Percentiles rank a stretch among this genome's conserved stretches.
phyloP scores from a whole-genome alignment of 1,284 basidiomycete species.

The Ceratobasidium sp. region DNA sequence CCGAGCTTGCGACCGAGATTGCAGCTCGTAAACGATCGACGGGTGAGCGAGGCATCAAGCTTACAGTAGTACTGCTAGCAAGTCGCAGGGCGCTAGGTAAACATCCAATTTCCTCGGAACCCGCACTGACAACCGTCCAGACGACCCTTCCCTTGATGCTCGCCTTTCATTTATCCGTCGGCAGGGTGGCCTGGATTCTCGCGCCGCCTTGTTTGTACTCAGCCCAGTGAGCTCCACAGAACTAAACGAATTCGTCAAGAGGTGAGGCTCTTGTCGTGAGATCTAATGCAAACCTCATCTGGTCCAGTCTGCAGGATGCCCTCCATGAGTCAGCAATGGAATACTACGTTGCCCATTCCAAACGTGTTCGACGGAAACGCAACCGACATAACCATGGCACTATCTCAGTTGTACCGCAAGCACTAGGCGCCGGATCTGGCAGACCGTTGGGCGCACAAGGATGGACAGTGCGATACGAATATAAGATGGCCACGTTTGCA shows the following conservation, averaged over 20 bases:
- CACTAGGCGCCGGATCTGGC: conserved; percentile 51
- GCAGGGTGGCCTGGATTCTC: conserved; percentile 86
- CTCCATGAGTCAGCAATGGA: conserved; percentile 88
- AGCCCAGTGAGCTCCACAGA: conserved; percentile 86
- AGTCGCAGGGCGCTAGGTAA: conserved; percentile 81
- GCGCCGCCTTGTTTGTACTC: conserved; percentile 91
- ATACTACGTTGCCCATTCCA: conserved; percentile 91
- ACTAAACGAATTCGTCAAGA: conserved; percentile 83
- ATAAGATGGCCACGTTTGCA: conserved; percentile 95
- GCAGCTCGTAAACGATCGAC: conserved; percentile 78
- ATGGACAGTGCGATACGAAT: conserved; percentile 96
- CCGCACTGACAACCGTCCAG: conserved; percentile 53
- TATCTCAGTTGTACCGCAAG: conserved; percentile 51
- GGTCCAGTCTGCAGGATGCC: conserved; percentile 78
- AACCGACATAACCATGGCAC: conserved; percentile 66
- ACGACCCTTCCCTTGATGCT: conserved; percentile 82
- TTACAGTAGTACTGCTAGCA: conserved; percentile 94
- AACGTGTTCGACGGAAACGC: conserved; percentile 88
- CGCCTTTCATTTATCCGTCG: conserved; percentile 86
- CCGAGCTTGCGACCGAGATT: conserved; percentile 79
- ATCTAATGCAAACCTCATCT: neutral
- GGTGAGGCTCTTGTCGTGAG: conserved; percentile 53
- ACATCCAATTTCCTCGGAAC: conserved; percentile 41
- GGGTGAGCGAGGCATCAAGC: conserved; percentile 87
- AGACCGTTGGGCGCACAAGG: conserved; percentile 81